These are phyloP conservation scores for Cubamyces sp. DNA, from an alignment of 768 basidiomycete genomes.

Conservation along the genomic window DNA sequence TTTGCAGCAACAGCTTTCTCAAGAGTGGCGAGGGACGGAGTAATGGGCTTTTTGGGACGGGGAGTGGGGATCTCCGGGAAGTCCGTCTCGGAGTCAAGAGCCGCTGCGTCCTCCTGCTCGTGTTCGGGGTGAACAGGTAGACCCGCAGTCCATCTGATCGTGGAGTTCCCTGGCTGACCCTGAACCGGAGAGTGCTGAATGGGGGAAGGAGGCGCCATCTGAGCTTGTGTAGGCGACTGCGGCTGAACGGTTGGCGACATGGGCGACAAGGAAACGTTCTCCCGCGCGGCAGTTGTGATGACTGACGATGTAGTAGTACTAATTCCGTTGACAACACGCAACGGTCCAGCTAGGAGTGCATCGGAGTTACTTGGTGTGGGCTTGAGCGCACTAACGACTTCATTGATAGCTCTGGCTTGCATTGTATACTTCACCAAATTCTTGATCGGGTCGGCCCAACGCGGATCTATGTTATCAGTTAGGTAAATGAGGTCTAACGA, in stretches of 20 bases:
- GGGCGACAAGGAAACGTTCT: conserved; percentile 58
- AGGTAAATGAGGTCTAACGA: no score
- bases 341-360: conserved; percentile 47
- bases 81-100: conserved; percentile 37
- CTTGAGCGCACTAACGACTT: conserved; percentile 73
- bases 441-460: conserved; percentile 90
- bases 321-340: conserved; percentile 81
- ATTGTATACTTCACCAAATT: conserved; percentile 66
- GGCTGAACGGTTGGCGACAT: conserved; percentile 32
- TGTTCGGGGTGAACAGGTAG: conserved; percentile 71
- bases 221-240: conserved; percentile 30
- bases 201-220: conserved; percentile 31
- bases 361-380: conserved; percentile 53
- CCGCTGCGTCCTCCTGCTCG: conserved; percentile 55
- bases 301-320: conserved; percentile 71
- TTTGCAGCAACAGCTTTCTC: conserved; percentile 92
- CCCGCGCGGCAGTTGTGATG: conserved; percentile 75
- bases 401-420: conserved; percentile 74
- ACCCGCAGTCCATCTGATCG: conserved; percentile 60
- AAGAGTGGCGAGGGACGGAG: conserved; percentile 86
- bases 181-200: conserved; percentile 41
- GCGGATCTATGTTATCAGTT: conserved; percentile 60
- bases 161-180: conserved; percentile 62
- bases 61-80: conserved; percentile 36
- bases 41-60: conserved; percentile 60